These are phyloP conservation scores for Naganishia randhawae DNA, from an alignment of 768 basidiomycete genomes.

Conservation along the genomic window DNA sequence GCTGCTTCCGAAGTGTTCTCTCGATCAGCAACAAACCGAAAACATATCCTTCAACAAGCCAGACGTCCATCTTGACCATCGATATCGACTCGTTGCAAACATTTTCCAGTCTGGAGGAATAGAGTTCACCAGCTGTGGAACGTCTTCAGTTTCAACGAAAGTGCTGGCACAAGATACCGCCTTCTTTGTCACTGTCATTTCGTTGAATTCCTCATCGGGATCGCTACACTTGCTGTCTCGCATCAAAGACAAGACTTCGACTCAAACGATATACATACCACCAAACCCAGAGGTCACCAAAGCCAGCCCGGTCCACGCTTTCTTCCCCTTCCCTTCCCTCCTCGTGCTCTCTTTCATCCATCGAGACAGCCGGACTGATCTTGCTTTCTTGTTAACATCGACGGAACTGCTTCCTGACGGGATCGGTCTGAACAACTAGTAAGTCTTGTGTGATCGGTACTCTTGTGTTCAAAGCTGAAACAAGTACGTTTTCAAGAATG, in stretches of 20 bases:
- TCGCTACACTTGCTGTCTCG: not conserved
- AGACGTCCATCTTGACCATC: not conserved
- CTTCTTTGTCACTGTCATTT: not conserved
- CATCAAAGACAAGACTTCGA: not conserved
- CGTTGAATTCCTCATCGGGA: not conserved
- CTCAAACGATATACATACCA: not conserved
- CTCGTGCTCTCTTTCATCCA: not conserved
- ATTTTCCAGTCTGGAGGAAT: too few species aligned
- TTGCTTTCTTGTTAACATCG: not conserved
- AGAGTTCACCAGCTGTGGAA: not conserved
- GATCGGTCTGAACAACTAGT: constrained; percentile 5
- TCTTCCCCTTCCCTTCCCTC: constrained; percentile 8
- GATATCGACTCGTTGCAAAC: not conserved
- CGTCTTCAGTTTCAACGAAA: not conserved
- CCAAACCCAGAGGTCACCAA: not conserved
- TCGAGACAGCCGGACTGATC: constrained; percentile 19
- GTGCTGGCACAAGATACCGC: too few species aligned
- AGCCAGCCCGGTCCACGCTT: not conserved
- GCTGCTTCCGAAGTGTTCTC: not conserved
- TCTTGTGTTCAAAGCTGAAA: not conserved
- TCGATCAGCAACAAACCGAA: constrained; percentile 4
- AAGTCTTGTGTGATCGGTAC: not conserved
- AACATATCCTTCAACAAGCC: too few species aligned
- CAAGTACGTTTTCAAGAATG: not conserved
- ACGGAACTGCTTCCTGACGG: not conserved